A percentile compares a stretch with the other conserved stretches of the same genome.
phyloP scores from a whole-genome alignment of 768 basidiomycete genomes.

The Tremella fuciformis region DNA sequence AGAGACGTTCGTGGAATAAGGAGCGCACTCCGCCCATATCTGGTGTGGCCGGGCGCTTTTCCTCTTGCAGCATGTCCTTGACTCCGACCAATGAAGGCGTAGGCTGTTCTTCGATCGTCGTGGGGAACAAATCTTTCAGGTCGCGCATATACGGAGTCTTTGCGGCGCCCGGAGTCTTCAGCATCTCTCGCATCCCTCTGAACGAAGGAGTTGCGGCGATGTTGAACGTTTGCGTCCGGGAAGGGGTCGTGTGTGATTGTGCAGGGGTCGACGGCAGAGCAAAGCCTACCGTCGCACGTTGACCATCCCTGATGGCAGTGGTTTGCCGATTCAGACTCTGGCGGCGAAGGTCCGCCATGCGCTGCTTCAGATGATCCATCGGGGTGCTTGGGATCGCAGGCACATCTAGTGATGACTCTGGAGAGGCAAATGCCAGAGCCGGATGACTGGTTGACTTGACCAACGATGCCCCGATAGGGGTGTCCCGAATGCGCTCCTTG shows the following conservation, averaged over 20 bases:
- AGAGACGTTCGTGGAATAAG: slow-evolving; percentile 18
- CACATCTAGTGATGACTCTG: not conserved
- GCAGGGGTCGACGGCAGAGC: slow-evolving; percentile 37
- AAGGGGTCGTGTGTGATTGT: slow-evolving; percentile 1
- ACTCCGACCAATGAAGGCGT: slow-evolving; percentile 32
- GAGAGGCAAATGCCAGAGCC: slow-evolving; percentile 5
- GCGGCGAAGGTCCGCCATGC: slow-evolving; percentile 31
- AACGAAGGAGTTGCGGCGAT: slow-evolving; percentile 20
- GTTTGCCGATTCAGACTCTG: slow-evolving; percentile 27
- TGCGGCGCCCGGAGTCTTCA: slow-evolving; percentile 14
- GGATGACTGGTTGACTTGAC: slow-evolving; percentile 13
- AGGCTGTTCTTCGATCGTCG: slow-evolving; percentile 10
- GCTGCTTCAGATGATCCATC: slow-evolving; percentile 26
- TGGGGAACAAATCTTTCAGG: slow-evolving; percentile 27
- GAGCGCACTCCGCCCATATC: slow-evolving; percentile 32
- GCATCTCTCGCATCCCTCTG: slow-evolving; percentile 22
- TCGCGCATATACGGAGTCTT: slow-evolving; percentile 40
- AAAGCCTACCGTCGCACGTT: slow-evolving; percentile 45
- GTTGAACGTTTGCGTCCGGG: slow-evolving; percentile 3
- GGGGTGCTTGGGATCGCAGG: not conserved
- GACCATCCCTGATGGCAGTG: slow-evolving; percentile 7
- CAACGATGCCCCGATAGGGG: slow-evolving; percentile 22
- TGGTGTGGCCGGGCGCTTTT: slow-evolving; percentile 31
- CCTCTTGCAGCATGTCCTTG: slow-evolving; percentile 21
- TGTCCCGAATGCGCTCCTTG: slow-evolving; percentile 28